phyloP scores from a whole-genome alignment of 2,329 filamentous ascomycete species.

The Fusarium ramigenum region DNA sequence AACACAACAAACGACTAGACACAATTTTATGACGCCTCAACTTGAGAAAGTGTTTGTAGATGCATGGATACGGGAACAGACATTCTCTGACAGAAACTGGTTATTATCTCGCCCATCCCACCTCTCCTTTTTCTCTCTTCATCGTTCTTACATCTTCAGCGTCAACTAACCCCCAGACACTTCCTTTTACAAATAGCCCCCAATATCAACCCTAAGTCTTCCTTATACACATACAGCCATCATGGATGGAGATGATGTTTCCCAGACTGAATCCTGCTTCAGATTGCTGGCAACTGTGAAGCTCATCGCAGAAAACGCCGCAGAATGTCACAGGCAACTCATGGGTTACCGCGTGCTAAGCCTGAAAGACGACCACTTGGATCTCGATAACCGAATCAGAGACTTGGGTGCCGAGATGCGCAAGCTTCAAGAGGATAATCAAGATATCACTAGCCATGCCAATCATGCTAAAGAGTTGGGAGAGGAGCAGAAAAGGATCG shows the following conservation, averaged over 20 bases:
- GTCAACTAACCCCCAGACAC: background rate
- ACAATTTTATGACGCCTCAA: background rate
- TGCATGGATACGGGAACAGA: background rate
- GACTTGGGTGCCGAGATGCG: background rate
- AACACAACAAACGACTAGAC: background rate
- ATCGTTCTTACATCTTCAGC: background rate
- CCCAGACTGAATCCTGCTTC: background rate
- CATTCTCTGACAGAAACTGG: background rate
- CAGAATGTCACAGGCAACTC: background rate
- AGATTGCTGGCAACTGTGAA: background rate
- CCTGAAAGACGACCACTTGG: background rate
- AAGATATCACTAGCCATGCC: background rate
- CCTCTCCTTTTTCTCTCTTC: background rate
- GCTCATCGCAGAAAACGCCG: background rate
- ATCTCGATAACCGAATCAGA: background rate
- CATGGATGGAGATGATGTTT: background rate
- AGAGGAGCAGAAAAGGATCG: background rate
- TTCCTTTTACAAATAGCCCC: rapidly evolving
- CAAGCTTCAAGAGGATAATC: background rate
- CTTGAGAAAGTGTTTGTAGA: background rate
- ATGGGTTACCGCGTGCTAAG: background rate
- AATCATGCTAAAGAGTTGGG: background rate
- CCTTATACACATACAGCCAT: rapidly evolving
- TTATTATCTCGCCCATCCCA: background rate
- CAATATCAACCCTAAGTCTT: rapidly evolving